Conservation (phyloP, 495 filamentous ascomycete genomes). For the Aspergillus taichungensis region DNA sequence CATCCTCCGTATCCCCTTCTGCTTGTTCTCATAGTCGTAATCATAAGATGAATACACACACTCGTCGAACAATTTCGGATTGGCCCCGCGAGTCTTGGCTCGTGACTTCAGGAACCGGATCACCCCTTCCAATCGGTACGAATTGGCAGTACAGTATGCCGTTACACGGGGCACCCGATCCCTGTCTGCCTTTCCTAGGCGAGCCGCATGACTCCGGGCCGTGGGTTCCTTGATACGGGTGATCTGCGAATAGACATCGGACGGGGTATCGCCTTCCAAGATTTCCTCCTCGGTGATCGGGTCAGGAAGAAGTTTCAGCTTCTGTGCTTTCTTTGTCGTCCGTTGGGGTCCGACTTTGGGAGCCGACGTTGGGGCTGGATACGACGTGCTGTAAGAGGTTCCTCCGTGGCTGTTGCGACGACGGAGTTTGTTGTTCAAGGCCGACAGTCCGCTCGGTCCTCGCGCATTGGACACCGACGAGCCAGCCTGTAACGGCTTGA, state of each 20-base stretch:
- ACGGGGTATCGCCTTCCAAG: conserved; percentile 76
- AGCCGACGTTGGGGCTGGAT: conserved; percentile 33
- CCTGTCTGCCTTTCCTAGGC: conserved; percentile 87
- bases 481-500: conserved; percentile 31
- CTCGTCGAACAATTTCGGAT: conserved; percentile 88
- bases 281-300: conserved; percentile 62
- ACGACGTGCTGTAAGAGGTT: conserved; percentile 38
- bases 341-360: conserved; percentile 90
- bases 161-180: conserved; percentile 83
- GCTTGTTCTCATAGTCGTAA: conserved; percentile 48
- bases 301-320: conserved; percentile 88
- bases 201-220: conserved; percentile 82
- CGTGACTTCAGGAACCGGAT: conserved; percentile 84
- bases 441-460: conserved; percentile 51
- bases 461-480: conserved; percentile 28
- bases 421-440: conserved; percentile 78
- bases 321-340: conserved; percentile 91
- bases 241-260: conserved; percentile 93
- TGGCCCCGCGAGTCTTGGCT: conserved; percentile 61
- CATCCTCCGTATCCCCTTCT: conserved; percentile 17
- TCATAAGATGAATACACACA: conserved; percentile 92
- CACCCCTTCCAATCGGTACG: conserved; percentile 77
- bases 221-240: conserved; percentile 95
- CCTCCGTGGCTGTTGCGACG: conserved; percentile 72
- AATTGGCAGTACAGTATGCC: conserved; percentile 89